Evolutionary conservation across 331 rosid species (phyloP), one percentile per base, ranked within the genome.

Genomic region (Arachis monticola): DNA sequence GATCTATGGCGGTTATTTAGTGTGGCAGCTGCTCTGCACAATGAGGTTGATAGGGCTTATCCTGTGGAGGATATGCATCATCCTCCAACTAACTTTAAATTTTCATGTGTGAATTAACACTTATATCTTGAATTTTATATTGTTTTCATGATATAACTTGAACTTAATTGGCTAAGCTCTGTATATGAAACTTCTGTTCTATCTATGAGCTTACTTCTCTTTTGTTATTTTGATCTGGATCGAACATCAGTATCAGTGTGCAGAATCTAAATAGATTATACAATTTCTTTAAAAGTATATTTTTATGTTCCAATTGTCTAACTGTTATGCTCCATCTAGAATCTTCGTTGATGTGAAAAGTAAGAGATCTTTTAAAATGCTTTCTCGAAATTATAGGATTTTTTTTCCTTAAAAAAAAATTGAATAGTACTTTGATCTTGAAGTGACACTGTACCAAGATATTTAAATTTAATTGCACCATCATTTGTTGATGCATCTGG

Each of bases 1-100:
- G 77, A 83, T 80, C 80, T 76, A 56, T 72, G 77, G 67, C 63
- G 48, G 63, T 79, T 76, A 48, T 56, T 50, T 40, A 53, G 66
- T 76, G 60, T 64, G 53, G 61, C 11, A 14, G 48, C 59, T 76
- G 31, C 65, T 72, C 30, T 65, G 10, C 69, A 57, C 14, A 63
- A 74, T 58, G 81, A 57, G 17, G 32, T 77, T 60, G 76, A 61
- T 42, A 47, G 55, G 55, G 73, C 64, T 56, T 56, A 63, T 6
- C 35, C 56, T 41, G 22, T 30, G 71, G 67, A 70, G 60, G 56
- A 68, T 47, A 14, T 27, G 35, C 44, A 53, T 72, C 71, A 76
- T 72, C 77, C 62, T 2, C 44, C 30, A 12, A 72, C 69, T 67
- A 63, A 55, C 31, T 67, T 10, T 40, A 56, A 75, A 68, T 63